Base-by-base conservation (phyloP, 2,329 filamentous ascomycete genomes). In the Fusarium sp. region DNA sequence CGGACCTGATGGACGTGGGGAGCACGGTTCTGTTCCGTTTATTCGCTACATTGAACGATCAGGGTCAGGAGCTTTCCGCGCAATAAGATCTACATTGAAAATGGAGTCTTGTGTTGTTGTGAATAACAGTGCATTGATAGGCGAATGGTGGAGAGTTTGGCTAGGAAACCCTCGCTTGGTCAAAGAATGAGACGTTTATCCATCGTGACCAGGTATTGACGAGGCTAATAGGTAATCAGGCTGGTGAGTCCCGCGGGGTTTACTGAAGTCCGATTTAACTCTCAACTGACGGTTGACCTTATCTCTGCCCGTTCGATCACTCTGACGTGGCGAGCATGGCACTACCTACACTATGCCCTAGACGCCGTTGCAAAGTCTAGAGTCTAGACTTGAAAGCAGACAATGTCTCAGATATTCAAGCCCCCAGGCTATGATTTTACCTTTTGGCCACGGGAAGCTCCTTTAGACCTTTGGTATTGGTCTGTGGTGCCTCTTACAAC, bases 1-100 rank as follows among this genome's bases (percentile, higher is more conserved):
- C 44, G 56, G 57, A 48, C 40, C 44, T 58, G 57, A 53, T 45
- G 34, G 56, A 41, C 61, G 62, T 65, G 65, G 62, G 71, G 60
- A 65, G 62, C 58, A 61, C 67, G 70, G 67, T 46, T 65, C 56
- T 22, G 58, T 75, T 73, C 73, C 70, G 71, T 46, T 45, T 72
- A 41, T 55, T 38, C 45, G 52, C 27, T 30, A 54, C 40, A 40
- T n/a, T 49, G 24, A 27, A 34, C 46, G 44, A 58, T 62, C 59
- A 61, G 56, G 55, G 48, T 62, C 55, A 61, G 56, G 55, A 53
- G 56, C 59, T 60, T 70, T 69, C 59, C 62, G 54, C 67, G 45
- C 58, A 54, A 38, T 25, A 12, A 61, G 72, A 74, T 75, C 72
- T 47, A 62, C 71, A 65, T 53, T 55, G 49, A 40, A 52, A 60